Evolutionary conservation across 805 yeast species (phyloP), one percentile per base, ranked within the genome.

Genomic region (Nakazawaea peltata): DNA sequence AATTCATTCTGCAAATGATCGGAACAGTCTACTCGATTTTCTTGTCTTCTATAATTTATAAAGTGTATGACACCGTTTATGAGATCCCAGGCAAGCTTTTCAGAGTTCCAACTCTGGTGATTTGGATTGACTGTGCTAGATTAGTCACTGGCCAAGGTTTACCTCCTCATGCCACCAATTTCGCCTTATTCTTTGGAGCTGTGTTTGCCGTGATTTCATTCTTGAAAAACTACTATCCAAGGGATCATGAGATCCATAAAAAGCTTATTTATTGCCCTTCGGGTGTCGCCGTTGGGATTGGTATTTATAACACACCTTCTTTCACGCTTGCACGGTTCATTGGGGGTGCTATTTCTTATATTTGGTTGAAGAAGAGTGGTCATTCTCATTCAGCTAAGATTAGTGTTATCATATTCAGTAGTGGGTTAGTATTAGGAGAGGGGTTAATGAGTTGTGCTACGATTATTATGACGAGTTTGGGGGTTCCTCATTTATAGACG

Each of bases 281-380:
- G 16, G 98, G 98, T 10, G 94, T 92, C 19, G 97, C 98, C 2
- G 96, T 88, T 13, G 98, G 98, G 1, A 82, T 90, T 34, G 97
- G 98, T 13, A 86, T 90, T 42, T 92, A 90, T 56, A 92, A 92
- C 54, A 70, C 88, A 0, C 97, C 98, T 3, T 79, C 86, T 32
- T 92, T 90, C 59, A 92, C 97, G 0, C 63, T 90, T 30, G 97
- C 97, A 1, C 67, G 98, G 47, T 90, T 92, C 52, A 42, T 86
- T 16, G 98, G 98, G 8, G 98, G 98, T 2, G 46, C 82, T 3
- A 49, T 76, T 23, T 72, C 87, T 1, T 70, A 71, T 49, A 42
- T 60, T 44, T 76, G 88, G 86, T 43, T 74, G 40, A 59, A 56
- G 19, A 57, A 53, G 27, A 54, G 36, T 5, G 41, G 40, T 13